Conservation (phyloP, 2,329 filamentous ascomycete species). For the Aspergillus ibericus region DNA sequence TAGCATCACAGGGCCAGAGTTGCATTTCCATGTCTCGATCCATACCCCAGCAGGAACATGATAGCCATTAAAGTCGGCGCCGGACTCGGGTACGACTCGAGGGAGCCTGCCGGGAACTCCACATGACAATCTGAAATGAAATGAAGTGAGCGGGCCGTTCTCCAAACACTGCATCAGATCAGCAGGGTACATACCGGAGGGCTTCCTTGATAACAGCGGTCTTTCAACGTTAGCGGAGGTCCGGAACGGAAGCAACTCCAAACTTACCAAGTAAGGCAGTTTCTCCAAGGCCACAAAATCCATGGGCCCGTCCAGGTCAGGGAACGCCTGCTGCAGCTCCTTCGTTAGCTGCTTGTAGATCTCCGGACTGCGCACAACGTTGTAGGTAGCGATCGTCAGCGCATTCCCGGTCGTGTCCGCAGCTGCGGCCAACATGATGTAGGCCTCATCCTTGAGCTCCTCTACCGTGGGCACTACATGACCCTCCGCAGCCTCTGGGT, state of each 20-base stretch:
- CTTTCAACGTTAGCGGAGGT: slow-evolving; percentile 11
- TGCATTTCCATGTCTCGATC: too few species aligned
- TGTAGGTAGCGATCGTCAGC: slow-evolving; percentile 32
- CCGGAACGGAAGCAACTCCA: background rate
- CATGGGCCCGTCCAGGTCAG: slow-evolving; percentile 26
- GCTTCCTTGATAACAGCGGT: slow-evolving; percentile 40
- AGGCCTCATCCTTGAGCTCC: slow-evolving; percentile 30
- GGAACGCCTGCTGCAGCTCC: slow-evolving; percentile 34
- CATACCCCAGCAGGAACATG: slow-evolving; percentile 33
- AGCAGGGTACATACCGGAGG: slow-evolving; percentile 26
- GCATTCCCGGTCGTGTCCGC: slow-evolving; percentile 39
- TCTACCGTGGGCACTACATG: slow-evolving; percentile 21
- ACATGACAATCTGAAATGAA: slow-evolving; percentile 28
- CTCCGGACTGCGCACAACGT: slow-evolving; percentile 27
- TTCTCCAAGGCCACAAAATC: slow-evolving; percentile 33
- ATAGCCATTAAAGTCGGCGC: slow-evolving; percentile 33
- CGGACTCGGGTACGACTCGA: slow-evolving; percentile 33
- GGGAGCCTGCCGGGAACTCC: slow-evolving; percentile 36
- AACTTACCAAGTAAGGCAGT: slow-evolving; percentile 34
- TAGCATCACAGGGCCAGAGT: background rate
- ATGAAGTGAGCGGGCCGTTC: background rate
- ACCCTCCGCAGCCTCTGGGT: slow-evolving; percentile 17
- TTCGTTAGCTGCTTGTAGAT: slow-evolving; percentile 26
- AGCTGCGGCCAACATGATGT: slow-evolving; percentile 29
- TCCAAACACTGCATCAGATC: background rate